Conservation (phyloP, 306 rosid species). For the Clitoria ternatea region DNA sequence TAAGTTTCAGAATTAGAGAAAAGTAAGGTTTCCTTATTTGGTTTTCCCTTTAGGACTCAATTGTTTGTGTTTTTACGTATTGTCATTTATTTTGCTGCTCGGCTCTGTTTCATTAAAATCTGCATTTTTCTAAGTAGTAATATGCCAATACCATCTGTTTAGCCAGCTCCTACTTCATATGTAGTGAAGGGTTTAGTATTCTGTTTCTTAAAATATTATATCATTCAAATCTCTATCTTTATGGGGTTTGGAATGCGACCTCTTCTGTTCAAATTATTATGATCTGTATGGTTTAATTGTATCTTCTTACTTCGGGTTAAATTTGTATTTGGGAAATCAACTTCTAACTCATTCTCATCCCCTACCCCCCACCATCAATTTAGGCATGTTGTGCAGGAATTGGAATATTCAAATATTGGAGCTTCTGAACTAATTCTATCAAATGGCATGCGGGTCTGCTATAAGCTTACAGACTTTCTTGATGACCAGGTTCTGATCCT, state of each 20-base stretch:
- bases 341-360: neutral
- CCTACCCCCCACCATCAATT: neutral
- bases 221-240: neutral
- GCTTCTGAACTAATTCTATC: conserved; percentile 83
- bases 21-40: neutral
- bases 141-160: neutral
- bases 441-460: conserved; percentile 93
- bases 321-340: conserved; percentile 18
- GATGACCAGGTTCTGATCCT: conserved; percentile 74
- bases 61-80: conserved; percentile 3
- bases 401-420: conserved; percentile 75
- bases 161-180: neutral
- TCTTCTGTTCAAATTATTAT: neutral
- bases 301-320: conserved; percentile 10
- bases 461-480: conserved; percentile 84
- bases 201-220: neutral
- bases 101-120: conserved; percentile 5
- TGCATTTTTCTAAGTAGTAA: conserved; percentile 7
- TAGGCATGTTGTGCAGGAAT: conserved; percentile 68
- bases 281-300: conserved; percentile 8
- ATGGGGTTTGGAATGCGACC: neutral
- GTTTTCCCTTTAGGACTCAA: neutral
- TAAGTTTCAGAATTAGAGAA: conserved; percentile 15
- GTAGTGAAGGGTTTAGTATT: conserved; percentile 11
- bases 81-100: conserved; percentile 2